Evolutionary conservation across 2,329 filamentous ascomycete genomes (phyloP), one percentile per base, ranked within the genome.

Genomic region (Grosmannia penicillata): DNA sequence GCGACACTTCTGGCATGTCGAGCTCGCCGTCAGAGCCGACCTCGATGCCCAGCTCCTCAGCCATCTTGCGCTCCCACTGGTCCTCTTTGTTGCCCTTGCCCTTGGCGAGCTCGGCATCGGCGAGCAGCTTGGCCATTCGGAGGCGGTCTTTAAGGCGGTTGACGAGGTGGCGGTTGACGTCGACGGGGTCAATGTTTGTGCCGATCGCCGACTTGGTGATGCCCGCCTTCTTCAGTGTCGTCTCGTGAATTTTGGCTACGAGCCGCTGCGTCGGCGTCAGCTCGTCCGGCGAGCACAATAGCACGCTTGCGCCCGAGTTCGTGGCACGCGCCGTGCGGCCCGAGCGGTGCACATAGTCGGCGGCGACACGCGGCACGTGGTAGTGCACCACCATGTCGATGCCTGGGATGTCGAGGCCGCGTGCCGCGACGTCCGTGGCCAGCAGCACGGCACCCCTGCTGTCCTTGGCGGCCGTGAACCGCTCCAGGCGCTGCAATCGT

Each of bases 351-450:
- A 98, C 87, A 53, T 98, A 98, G 34, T 81, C 81, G 56, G 96
- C 89, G 25, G 91, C 91, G 1, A 85, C 70, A 41, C 87, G 81
- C 1, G 91, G 91, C 0, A 95, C 78, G 57, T 98, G 89, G 61
- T 98, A 98, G 60, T 98, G 91, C 15, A 98, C 64, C 14, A 98
- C 81, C 13, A 93, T 70, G 49, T 95, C 82, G 33, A 96, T 85
- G 25, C 78, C 75, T 33, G 83, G 80, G 49, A 98, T 95, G 56
- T 98, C 91, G 34, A 98, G 75, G 58, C 91, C 91, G 44, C 89
- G 78, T 8, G 89, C 86, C 3, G 89, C 89, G 21, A 95, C 87
- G 54, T 96, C 89, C 1, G 91, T 96, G 4, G 91, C 86, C 15
- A 98, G 72, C 3, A 96, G 72, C 33, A 96, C 81, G 2, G 78